A percentile compares a stretch with the other conserved stretches of the same genome.
phyloP scores from a whole-genome alignment of 306 rosid species.

The Cicer judaicum region DNA sequence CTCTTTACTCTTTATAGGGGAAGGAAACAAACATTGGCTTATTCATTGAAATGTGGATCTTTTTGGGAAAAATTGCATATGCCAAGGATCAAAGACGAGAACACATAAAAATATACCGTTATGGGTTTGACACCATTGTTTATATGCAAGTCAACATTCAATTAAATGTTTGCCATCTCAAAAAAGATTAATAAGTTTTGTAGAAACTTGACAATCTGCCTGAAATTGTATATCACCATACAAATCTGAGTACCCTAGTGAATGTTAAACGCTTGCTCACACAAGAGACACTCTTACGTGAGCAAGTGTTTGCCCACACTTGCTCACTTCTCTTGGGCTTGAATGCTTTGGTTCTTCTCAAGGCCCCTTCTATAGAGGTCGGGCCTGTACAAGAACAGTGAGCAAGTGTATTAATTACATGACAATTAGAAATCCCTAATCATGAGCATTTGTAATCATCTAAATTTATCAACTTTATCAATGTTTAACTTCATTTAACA shows the following conservation, averaged over 20 bases:
- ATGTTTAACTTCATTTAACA: constrained; percentile 3
- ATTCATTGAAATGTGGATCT: background rate
- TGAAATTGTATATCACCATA: background rate
- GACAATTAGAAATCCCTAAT: constrained; percentile 12
- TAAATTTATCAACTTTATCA: constrained; percentile 11
- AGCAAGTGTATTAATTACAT: background rate
- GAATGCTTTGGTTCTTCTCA: background rate
- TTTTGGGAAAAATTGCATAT: background rate
- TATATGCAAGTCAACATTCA: background rate
- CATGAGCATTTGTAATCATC: background rate
- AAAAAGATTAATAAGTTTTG: background rate
- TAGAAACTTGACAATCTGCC: background rate
- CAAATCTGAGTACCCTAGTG: background rate
- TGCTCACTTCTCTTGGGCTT: background rate
- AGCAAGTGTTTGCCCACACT: background rate
- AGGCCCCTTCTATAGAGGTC: background rate
- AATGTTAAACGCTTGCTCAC: background rate
- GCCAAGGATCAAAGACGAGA: background rate
- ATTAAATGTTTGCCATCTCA: background rate
- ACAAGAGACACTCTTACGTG: background rate
- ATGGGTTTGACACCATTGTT: background rate
- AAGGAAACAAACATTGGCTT: background rate
- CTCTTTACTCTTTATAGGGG: constrained; percentile 7
- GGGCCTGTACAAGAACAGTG: background rate
- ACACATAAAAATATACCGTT: background rate